phyloP scores from a whole-genome alignment of 2,329 filamentous ascomycete species.

The Dactylellina haptotyla region DNA sequence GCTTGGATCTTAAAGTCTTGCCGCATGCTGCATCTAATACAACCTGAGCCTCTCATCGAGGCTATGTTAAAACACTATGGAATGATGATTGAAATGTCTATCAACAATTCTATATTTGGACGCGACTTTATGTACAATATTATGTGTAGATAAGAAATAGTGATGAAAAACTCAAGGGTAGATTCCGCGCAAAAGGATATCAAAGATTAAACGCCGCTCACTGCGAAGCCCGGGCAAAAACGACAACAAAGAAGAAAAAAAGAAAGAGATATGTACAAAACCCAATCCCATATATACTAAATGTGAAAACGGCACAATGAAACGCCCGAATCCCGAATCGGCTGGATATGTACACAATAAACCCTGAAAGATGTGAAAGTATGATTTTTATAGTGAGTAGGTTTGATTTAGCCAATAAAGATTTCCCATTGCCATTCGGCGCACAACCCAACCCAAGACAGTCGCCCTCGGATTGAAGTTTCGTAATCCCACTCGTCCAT shows the following conservation, averaged over 20 bases:
- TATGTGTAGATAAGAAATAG: background rate
- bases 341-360: background rate
- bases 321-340: no score
- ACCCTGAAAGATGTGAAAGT: background rate
- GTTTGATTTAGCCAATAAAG: conserved; percentile 35
- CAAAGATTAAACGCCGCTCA: conserved; percentile 20
- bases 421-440: conserved; percentile 53
- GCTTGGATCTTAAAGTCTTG: conserved; percentile 19
- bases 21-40: background rate
- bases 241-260: background rate
- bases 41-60: background rate
- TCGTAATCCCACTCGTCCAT: conserved; percentile 54
- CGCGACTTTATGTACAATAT: background rate
- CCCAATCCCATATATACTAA: conserved; percentile 27
- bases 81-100: no score
- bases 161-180: background rate
- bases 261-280: conserved; percentile 17
- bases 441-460: conserved; percentile 50
- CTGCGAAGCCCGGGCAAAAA: conserved; percentile 1
- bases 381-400: background rate
- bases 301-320: background rate
- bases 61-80: background rate
- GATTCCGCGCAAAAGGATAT: conserved; percentile 6
- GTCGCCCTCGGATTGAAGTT: conserved; percentile 47
- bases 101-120: conserved; percentile 6